Conservation (phyloP, 2,329 filamentous ascomycete species). For the Boeremia lycopersici region DNA sequence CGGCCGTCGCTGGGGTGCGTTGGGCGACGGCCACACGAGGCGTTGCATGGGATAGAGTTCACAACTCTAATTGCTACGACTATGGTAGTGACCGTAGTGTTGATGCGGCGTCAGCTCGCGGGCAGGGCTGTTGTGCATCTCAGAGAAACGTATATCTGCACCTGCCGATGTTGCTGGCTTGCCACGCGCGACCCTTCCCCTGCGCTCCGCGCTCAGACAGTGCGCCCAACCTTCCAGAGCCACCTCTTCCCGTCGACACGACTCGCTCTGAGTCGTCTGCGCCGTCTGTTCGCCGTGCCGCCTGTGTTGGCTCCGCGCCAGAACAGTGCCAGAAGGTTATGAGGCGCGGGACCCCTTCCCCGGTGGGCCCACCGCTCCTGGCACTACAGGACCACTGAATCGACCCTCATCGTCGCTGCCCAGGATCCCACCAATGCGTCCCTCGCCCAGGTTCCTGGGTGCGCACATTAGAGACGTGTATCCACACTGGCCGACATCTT, state of each 20-base stretch:
- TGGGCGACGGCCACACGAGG: conserved; percentile 12
- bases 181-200: conserved; percentile 10
- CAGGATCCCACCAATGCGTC: conserved; percentile 21
- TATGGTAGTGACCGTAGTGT: neutral
- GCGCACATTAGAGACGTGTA: conserved; percentile 10
- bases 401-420: conserved; percentile 17
- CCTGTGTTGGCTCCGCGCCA: conserved; percentile 33
- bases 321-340: conserved; percentile 35
- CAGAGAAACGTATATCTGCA: neutral
- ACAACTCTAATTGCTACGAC: conserved; percentile 2
- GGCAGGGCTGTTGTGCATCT: neutral
- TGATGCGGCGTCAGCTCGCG: neutral
- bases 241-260: conserved; percentile 15
- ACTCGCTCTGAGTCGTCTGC: conserved; percentile 21
- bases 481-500: conserved; percentile 17
- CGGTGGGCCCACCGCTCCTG: conserved; percentile 33
- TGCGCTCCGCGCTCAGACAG: conserved; percentile 12
- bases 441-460: conserved; percentile 43
- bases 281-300: conserved; percentile 28
- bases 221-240: conserved; percentile 10
- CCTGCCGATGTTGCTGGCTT: neutral
- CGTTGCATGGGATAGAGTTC: conserved; percentile 1
- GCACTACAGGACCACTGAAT: conserved; percentile 23
- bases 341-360: conserved; percentile 41
- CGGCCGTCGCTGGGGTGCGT: conserved; percentile 24